Percentiles rank a stretch among this genome's conserved stretches.
Evolutionary conservation across 495 filamentous ascomycete species (phyloP).

Genomic region (Hypoxylon fragiforme): DNA sequence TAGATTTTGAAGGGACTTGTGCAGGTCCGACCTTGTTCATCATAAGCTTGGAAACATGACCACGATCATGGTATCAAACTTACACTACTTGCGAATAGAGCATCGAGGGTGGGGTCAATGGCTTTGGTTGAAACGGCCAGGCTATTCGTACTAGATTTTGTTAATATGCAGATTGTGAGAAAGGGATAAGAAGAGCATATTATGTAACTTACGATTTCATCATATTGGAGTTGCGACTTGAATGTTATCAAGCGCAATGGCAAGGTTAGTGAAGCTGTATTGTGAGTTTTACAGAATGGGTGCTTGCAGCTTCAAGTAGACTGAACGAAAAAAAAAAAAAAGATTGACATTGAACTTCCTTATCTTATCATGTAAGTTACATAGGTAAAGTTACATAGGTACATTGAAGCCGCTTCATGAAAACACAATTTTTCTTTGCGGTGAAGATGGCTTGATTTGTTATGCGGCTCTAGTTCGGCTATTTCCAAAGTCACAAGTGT

Average conservation of each 20-base stretch:
- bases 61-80: conserved; percentile 36
- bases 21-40: conserved; percentile 66
- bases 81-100: conserved; percentile 82
- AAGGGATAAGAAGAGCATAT: background rate
- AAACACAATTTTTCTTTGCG: too few species aligned
- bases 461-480: too few species aligned
- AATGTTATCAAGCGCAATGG: too few species aligned
- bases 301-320: too few species aligned
- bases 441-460: too few species aligned
- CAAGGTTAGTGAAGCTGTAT: too few species aligned
- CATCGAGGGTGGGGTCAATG: conserved; percentile 75
- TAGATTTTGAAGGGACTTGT: conserved; percentile 56
- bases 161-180: conserved; percentile 5
- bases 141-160: conserved; percentile 33
- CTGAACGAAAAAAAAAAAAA: conserved; percentile 23
- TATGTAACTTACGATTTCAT: conserved; percentile 35
- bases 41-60: conserved; percentile 23
- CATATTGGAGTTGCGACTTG: conserved; percentile 20
- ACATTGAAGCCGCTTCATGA: too few species aligned
- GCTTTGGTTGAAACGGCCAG: conserved; percentile 49
- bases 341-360: conserved; percentile 10
- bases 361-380: conserved; percentile 24
- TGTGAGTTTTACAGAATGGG: too few species aligned
- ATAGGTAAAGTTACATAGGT: too few species aligned
- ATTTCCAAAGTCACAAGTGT: too few species aligned